Evolutionary conservation across 805 yeast species (phyloP).

Genomic region (Metschnikowia chrysomelidarum): DNA sequence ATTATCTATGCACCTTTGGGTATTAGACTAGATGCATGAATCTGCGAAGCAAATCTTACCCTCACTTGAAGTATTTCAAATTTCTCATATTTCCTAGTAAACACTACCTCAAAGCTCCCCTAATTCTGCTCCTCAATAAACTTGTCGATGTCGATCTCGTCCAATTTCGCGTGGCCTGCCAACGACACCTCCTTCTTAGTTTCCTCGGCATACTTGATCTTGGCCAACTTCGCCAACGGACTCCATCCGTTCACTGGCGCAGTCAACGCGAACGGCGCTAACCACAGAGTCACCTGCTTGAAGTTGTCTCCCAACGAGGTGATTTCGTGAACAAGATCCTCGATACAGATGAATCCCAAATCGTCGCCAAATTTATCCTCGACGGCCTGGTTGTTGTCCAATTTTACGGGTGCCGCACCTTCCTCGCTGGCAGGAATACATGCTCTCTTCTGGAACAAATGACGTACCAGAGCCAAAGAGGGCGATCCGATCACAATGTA

Average conservation of each 20-base stretch:
- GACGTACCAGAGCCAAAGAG: slow-evolving; percentile 68
- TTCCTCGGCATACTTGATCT: slow-evolving; percentile 54
- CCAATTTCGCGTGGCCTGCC: slow-evolving; percentile 62
- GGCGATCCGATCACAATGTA: slow-evolving; percentile 74
- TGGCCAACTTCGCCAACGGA: slow-evolving; percentile 66
- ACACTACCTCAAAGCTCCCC: too few relatives aligned
- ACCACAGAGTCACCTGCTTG: slow-evolving; percentile 56
- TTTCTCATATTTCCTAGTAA: too few relatives aligned
- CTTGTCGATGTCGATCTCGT: slow-evolving; percentile 71
- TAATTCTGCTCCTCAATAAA: slow-evolving; percentile 62
- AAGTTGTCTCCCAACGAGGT: slow-evolving; percentile 62
- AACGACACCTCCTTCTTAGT: slow-evolving; percentile 51
- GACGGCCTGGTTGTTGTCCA: slow-evolving; percentile 72
- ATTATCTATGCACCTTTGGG: too few relatives aligned
- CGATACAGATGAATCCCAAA: slow-evolving; percentile 71
- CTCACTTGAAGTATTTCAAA: too few relatives aligned
- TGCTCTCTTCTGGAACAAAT: slow-evolving; percentile 75
- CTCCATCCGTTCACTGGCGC: slow-evolving; percentile 74
- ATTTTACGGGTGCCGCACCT: slow-evolving; percentile 38
- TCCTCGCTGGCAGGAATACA: slow-evolving; percentile 42
- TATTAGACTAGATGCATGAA: too few relatives aligned
- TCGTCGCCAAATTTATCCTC: slow-evolving; percentile 64
- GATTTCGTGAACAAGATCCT: slow-evolving; percentile 75
- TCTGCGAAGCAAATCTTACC: too few relatives aligned
- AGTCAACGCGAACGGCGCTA: slow-evolving; percentile 67